Conservation (phyloP, 208 protist species). For the Leishmania mexicana region DNA sequence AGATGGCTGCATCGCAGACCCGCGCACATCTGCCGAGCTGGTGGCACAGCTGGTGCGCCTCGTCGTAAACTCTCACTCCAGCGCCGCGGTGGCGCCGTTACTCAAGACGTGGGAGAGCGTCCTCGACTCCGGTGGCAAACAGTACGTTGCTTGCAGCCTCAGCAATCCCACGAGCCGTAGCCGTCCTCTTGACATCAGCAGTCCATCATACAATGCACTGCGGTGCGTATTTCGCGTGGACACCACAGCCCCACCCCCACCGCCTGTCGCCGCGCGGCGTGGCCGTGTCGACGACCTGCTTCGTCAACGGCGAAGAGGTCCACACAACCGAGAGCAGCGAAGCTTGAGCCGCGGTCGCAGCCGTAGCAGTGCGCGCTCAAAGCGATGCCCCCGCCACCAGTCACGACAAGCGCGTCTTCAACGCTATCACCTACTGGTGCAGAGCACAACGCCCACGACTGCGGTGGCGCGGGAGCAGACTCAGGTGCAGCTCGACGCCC, state of each 20-base stretch:
- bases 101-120: constrained; percentile 23
- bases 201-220: constrained; percentile 37
- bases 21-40: constrained; percentile 19
- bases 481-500: constrained; percentile 4
- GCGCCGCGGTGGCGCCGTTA: constrained; percentile 7
- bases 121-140: constrained; percentile 22
- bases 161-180: constrained; percentile 39
- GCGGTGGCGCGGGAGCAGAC: background rate
- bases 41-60: constrained; percentile 43
- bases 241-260: background rate
- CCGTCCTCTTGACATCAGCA: constrained; percentile 40
- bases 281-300: background rate
- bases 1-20: background rate
- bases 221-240: constrained; percentile 28
- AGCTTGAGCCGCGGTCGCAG: constrained; percentile 16
- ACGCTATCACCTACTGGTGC: constrained; percentile 17
- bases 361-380: constrained; percentile 9
- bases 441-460: background rate
- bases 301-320: background rate
- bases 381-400: constrained; percentile 8
- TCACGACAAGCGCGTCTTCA: constrained; percentile 10
- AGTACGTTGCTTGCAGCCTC: constrained; percentile 24
- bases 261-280: background rate
- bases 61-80: constrained; percentile 33
- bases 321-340: background rate